phyloP scores from a whole-genome alignment of 306 rosid genomes.

The Abrus precatorius region DNA sequence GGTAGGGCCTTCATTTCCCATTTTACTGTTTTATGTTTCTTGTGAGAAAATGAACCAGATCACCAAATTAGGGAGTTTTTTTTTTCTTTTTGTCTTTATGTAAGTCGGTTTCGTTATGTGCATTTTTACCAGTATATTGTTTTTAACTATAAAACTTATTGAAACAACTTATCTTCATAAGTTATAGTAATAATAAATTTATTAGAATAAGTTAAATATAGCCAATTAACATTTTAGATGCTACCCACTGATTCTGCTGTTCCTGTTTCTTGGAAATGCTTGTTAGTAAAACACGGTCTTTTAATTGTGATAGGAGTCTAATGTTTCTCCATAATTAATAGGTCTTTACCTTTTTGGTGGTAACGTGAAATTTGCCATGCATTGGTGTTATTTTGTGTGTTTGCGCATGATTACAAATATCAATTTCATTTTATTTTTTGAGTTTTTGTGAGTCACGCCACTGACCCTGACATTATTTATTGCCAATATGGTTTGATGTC shows the following conservation, averaged over 20 bases:
- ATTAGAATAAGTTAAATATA: background rate
- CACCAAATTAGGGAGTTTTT: background rate
- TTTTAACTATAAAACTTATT: background rate
- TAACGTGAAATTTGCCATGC: too few relatives aligned
- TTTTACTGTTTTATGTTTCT: background rate
- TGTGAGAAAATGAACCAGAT: constrained; percentile 6
- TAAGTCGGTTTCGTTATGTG: constrained; percentile 20
- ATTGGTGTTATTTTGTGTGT: too few relatives aligned
- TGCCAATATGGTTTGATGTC: too few relatives aligned
- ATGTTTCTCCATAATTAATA: background rate
- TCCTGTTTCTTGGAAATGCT: constrained; percentile 3
- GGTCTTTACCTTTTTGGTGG: background rate
- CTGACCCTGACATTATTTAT: too few relatives aligned
- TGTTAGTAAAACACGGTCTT: background rate
- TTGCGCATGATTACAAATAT: too few relatives aligned
- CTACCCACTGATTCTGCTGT: background rate
- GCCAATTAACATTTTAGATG: background rate
- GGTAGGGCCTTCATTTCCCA: background rate
- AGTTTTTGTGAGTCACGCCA: too few relatives aligned
- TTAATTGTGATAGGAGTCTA: background rate
- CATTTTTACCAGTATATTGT: constrained; percentile 13
- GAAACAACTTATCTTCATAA: too few relatives aligned
- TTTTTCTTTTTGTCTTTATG: constrained; percentile 39
- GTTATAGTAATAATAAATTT: too few relatives aligned
- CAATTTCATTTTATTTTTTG: too few relatives aligned